A percentile compares a stretch with the other conserved stretches of the same genome.
These are phyloP conservation scores for Cutaneotrichosporon cavernicola DNA, from an alignment of 1,284 basidiomycete species.

Conservation along the genomic window DNA sequence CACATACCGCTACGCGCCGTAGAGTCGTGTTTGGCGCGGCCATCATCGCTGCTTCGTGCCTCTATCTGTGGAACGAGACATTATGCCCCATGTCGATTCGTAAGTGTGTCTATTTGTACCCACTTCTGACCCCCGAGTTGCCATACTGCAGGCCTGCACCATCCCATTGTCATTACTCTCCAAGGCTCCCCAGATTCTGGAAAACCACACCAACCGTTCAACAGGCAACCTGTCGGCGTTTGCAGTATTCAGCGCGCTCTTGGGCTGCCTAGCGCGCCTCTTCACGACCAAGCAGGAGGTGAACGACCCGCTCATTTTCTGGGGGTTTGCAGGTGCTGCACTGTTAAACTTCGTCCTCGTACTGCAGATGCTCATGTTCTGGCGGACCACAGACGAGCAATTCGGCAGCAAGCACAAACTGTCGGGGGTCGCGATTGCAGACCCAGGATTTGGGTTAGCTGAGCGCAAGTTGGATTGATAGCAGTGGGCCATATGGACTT, in stretches of 20 bases:
- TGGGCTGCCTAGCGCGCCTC: slow-evolving; percentile 79
- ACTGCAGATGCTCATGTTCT: slow-evolving; percentile 76
- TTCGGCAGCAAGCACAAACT: not conserved
- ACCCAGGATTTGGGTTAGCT: slow-evolving; percentile 13
- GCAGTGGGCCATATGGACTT: not conserved
- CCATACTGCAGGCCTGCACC: slow-evolving; percentile 70
- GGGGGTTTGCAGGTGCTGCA: slow-evolving; percentile 76
- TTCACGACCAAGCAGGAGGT: slow-evolving; percentile 88
- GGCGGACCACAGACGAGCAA: slow-evolving; percentile 57
- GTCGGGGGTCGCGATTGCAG: not conserved
- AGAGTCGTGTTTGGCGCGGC: slow-evolving; percentile 45
- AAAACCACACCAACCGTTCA: slow-evolving; percentile 69
- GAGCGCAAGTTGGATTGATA: slow-evolving; percentile 37
- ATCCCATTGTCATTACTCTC: slow-evolving; percentile 80
- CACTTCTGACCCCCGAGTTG: slow-evolving; percentile 36
- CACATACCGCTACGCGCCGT: not conserved
- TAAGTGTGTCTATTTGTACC: slow-evolving; percentile 26
- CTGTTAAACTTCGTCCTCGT: slow-evolving; percentile 75
- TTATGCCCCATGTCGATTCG: slow-evolving; percentile 43
- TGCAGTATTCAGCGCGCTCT: slow-evolving; percentile 73
- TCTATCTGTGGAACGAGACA: slow-evolving; percentile 56
- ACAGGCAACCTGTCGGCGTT: slow-evolving; percentile 90
- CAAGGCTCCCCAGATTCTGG: slow-evolving; percentile 81
- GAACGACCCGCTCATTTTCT: slow-evolving; percentile 70
- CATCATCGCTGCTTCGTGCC: slow-evolving; percentile 53